phyloP scores from a whole-genome alignment of 371 early-diverging fungal genomes.

The Lichtheimia hyalospora region DNA sequence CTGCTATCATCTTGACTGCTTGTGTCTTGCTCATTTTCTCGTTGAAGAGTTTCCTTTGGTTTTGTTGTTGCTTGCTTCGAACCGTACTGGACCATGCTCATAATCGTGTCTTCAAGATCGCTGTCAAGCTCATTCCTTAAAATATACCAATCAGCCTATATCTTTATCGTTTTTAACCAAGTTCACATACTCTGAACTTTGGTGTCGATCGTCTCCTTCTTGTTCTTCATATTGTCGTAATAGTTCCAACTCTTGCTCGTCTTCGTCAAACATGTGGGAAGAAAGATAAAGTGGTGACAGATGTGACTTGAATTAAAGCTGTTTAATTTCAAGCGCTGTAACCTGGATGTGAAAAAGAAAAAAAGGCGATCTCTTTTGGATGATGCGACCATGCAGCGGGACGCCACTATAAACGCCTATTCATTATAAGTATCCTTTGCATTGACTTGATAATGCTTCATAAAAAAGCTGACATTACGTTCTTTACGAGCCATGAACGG shows the following conservation, averaged over 20 bases:
- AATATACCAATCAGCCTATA: neutral
- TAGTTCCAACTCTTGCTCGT: slow-evolving; percentile 9
- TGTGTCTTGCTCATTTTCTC: neutral
- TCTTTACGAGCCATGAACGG: slow-evolving; percentile 52
- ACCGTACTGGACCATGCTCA: slow-evolving; percentile 6
- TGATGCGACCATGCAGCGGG: too few species aligned
- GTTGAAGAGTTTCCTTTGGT: neutral
- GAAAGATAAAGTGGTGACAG: neutral
- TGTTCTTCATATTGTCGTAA: slow-evolving; percentile 7
- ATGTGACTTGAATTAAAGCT: too few species aligned
- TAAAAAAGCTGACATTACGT: slow-evolving; percentile 15
- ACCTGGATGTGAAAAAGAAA: too few species aligned
- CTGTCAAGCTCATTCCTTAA: slow-evolving; percentile 9
- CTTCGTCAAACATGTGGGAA: slow-evolving; percentile 10
- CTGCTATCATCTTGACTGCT: neutral
- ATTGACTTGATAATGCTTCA: too few species aligned
- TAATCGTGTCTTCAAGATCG: slow-evolving; percentile 6
- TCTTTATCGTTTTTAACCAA: neutral
- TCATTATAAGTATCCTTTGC: too few species aligned
- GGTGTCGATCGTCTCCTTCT: neutral
- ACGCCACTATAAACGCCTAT: too few species aligned
- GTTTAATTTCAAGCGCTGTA: too few species aligned
- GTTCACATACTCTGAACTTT: slow-evolving; percentile 2
- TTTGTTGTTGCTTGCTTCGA: neutral
- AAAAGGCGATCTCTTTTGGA: too few species aligned